phyloP scores from a whole-genome alignment of 1,139 yeast species.

The Yamadazyma pseudoaaseri region DNA sequence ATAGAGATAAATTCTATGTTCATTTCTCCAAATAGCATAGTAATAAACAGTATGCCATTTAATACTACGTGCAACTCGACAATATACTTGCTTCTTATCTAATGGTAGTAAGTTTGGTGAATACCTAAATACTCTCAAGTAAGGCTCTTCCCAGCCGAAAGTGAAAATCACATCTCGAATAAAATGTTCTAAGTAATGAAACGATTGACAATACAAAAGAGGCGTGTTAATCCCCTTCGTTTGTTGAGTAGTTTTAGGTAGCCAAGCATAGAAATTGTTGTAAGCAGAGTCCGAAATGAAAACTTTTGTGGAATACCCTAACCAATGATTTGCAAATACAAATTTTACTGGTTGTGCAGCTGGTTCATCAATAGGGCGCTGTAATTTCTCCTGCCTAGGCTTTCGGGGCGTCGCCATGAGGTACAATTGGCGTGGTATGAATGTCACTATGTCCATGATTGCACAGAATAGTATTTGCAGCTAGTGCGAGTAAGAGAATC shows the following conservation, averaged over 20 bases:
- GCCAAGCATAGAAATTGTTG: conserved; percentile 4
- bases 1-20: conserved; percentile 1
- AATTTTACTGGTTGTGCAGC: conserved; percentile 5
- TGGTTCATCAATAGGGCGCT: neutral
- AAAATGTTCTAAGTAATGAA: neutral
- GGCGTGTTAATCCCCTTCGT: conserved; percentile 1
- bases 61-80: conserved; percentile 3
- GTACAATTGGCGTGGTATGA: neutral
- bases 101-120: conserved; percentile 1
- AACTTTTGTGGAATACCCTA: conserved; percentile 4
- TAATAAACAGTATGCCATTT: neutral
- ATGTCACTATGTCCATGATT: neutral
- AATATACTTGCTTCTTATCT: conserved; percentile 2
- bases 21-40: conserved; percentile 3
- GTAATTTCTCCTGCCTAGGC: neutral
- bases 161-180: neutral
- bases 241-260: conserved; percentile 4
- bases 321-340: conserved; percentile 3
- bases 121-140: conserved; percentile 5
- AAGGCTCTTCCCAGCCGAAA: conserved; percentile 2
- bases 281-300: conserved; percentile 5
- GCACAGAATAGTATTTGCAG: too few species aligned
- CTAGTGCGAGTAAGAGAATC: too few species aligned
- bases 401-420: neutral
- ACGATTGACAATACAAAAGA: conserved; percentile 1